Conservation (phyloP, 2,329 filamentous ascomycete genomes). For the Fusarium sp. region DNA sequence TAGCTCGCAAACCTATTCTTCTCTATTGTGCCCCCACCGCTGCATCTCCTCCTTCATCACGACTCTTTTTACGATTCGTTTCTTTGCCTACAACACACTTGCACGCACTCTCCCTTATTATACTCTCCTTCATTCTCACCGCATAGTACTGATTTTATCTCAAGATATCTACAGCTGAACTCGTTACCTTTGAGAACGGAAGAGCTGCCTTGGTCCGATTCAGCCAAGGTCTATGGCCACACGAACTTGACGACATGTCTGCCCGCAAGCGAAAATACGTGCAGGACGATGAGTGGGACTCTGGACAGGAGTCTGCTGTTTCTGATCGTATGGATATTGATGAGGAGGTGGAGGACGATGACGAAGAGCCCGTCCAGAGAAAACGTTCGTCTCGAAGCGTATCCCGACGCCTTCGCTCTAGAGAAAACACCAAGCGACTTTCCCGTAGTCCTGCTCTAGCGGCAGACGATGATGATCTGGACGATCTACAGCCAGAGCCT, state of each 20-base stretch:
- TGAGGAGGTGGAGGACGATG: constrained; percentile 39
- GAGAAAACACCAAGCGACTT: constrained; percentile 35
- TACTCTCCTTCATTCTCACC: background rate
- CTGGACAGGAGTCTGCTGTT: constrained; percentile 34
- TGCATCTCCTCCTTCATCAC: constrained; percentile 1
- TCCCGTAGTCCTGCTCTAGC: constrained; percentile 23
- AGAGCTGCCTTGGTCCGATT: constrained; percentile 41
- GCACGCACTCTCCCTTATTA: background rate
- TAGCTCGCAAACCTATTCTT: constrained; percentile 15
- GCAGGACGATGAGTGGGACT: constrained; percentile 42
- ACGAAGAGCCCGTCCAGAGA: constrained; percentile 7
- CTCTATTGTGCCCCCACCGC: constrained; percentile 18
- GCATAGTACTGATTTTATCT: constrained; percentile 27
- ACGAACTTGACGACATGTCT: constrained; percentile 30
- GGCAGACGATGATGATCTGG: constrained; percentile 34
- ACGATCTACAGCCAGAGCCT: constrained; percentile 14
- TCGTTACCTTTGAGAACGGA: constrained; percentile 47
- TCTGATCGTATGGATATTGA: constrained; percentile 44
- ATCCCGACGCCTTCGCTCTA: constrained; percentile 38
- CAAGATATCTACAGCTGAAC: constrained; percentile 46
- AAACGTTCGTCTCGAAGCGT: constrained; percentile 12
- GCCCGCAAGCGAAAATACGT: constrained; percentile 46
- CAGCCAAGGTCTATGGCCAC: constrained; percentile 13
- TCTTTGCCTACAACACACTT: background rate
- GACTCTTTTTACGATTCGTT: background rate